Conservation (phyloP, 2,329 filamentous ascomycete genomes). For the Zasmidium cellare region DNA sequence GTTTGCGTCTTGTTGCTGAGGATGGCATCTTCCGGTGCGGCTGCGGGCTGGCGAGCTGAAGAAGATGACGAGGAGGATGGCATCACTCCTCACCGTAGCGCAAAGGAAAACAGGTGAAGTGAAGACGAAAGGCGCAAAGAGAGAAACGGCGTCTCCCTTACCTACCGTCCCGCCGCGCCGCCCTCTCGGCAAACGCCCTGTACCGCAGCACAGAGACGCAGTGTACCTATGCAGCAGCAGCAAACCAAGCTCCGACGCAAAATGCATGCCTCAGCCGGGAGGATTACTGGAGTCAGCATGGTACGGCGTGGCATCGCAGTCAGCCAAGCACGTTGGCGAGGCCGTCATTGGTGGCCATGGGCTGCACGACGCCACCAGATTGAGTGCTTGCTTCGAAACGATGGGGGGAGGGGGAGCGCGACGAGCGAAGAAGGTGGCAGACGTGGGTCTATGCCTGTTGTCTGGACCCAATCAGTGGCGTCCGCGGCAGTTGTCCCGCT, state of each 20-base stretch:
- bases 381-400: too few relatives aligned
- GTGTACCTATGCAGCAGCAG: not conserved
- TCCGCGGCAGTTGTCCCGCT: too few relatives aligned
- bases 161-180: not conserved
- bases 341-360: not conserved
- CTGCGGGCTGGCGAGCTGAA: slow-evolving; percentile 1
- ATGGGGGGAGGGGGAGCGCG: too few relatives aligned
- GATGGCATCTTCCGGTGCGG: slow-evolving; percentile 18
- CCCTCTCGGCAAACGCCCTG: not conserved
- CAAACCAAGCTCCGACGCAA: not conserved
- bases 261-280: not conserved
- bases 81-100: not conserved
- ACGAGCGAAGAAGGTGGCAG: too few relatives aligned
- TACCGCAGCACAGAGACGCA: too few relatives aligned
- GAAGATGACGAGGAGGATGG: slow-evolving; percentile 25
- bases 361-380: too few relatives aligned
- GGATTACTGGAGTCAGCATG: not conserved
- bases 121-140: not conserved
- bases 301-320: not conserved
- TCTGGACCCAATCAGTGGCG: too few relatives aligned
- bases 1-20: slow-evolving; percentile 20
- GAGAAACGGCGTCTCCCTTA: not conserved
- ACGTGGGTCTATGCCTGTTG: too few relatives aligned
- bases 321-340: not conserved
- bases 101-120: not conserved